Percentiles rank a stretch among this genome's conserved stretches.
These are phyloP conservation scores for Castanea crenata DNA, from an alignment of 306 rosid species.

Conservation along the genomic window DNA sequence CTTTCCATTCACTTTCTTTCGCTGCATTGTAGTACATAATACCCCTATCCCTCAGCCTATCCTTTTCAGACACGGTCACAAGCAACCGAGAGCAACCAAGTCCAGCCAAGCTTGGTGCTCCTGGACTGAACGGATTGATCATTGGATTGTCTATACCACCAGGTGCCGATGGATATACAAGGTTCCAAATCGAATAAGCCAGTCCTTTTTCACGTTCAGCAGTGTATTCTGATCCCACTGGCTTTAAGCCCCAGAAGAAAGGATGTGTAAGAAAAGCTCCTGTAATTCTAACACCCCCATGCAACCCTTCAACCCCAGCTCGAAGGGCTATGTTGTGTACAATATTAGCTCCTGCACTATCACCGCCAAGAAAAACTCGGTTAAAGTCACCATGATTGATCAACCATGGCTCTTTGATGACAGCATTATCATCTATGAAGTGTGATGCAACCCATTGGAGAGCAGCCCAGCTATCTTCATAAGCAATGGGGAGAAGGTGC, in stretches of 20 bases:
- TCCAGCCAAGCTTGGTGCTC: constrained; percentile 34
- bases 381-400: constrained; percentile 1
- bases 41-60: constrained; percentile 46
- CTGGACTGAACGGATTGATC: constrained; percentile 39
- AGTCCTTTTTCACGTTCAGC: constrained; percentile 24
- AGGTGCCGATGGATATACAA: constrained; percentile 36
- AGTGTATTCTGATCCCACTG: constrained; percentile 24
- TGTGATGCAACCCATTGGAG: constrained; percentile 44
- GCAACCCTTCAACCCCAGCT: constrained; percentile 21
- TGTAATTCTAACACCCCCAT: constrained; percentile 24
- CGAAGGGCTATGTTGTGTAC: constrained; percentile 33
- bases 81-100: constrained; percentile 36
- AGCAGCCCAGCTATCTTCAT: constrained; percentile 36
- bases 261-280: constrained; percentile 36
- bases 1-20: constrained; percentile 49
- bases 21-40: constrained; percentile 34
- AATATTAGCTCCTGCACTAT: constrained; percentile 42
- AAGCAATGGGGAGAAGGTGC: constrained; percentile 39
- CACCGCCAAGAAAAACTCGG: constrained; percentile 39
- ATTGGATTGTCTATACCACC: constrained; percentile 40
- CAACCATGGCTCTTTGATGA: constrained; percentile 22
- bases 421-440: background rate
- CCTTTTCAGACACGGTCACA: constrained; percentile 38
- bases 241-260: constrained; percentile 39
- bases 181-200: constrained; percentile 21